These are phyloP conservation scores for Fusarium sterilihyphosum DNA, from an alignment of 2,329 filamentous ascomycete species.

Conservation along the genomic window DNA sequence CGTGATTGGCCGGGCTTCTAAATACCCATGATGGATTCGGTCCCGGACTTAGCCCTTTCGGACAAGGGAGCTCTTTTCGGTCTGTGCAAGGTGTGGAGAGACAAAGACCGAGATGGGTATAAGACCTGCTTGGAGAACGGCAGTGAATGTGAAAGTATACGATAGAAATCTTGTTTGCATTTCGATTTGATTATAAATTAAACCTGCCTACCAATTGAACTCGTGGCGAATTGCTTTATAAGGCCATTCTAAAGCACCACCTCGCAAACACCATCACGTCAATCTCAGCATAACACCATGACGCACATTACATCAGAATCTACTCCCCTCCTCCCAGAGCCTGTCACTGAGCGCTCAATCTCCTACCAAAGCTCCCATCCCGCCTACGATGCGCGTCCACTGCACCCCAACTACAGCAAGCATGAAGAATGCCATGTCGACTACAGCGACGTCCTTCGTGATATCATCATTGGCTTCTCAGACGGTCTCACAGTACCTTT, in stretches of 20 bases:
- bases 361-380: constrained; percentile 32
- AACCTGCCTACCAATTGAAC: neutral
- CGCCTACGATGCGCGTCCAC: constrained; percentile 24
- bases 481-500: constrained; percentile 85
- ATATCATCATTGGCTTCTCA: constrained; percentile 79
- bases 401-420: constrained; percentile 39
- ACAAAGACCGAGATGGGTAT: constrained; percentile 24
- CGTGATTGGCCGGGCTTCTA: constrained; percentile 42
- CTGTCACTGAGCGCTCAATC: constrained; percentile 42
- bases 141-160: neutral
- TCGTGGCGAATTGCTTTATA: constrained; percentile 10
- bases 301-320: constrained; percentile 44
- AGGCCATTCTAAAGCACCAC: constrained; percentile 9
- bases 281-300: constrained; percentile 21
- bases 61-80: constrained; percentile 13
- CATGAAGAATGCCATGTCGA: constrained; percentile 45
- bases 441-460: constrained; percentile 61
- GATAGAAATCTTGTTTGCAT: neutral
- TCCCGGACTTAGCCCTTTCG: constrained; percentile 22
- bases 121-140: constrained; percentile 19
- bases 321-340: constrained; percentile 48
- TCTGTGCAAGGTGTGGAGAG: constrained; percentile 23
- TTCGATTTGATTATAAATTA: constrained; percentile 3
- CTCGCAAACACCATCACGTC: neutral
- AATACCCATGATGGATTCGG: neutral